These are phyloP conservation scores for Mitragyna speciosa DNA, from an alignment of 257 asterid species.

Conservation along the genomic window DNA sequence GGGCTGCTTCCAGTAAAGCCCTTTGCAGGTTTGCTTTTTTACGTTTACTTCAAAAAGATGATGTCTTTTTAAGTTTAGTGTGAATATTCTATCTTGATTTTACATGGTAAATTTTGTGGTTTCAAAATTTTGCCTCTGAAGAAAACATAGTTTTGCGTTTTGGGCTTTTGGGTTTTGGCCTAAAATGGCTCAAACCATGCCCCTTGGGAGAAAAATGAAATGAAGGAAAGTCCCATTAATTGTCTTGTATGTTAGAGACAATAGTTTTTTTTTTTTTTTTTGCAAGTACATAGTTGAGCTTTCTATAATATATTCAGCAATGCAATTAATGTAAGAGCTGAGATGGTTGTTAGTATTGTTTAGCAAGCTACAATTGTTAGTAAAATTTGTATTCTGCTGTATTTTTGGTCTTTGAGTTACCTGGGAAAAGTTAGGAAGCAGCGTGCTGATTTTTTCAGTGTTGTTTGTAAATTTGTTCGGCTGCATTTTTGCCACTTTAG, in stretches of 20 bases:
- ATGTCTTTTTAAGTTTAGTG: background rate
- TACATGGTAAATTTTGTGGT: no score
- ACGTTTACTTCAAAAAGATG: background rate
- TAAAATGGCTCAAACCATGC: no score
- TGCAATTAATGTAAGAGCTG: background rate
- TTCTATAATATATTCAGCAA: background rate
- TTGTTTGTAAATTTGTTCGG: background rate
- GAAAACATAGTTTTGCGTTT: no score
- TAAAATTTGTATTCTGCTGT: background rate
- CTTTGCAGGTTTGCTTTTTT: conserved; percentile 50
- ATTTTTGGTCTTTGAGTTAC: background rate
- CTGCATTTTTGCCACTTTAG: background rate
- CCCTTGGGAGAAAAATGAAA: no score
- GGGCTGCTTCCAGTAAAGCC: conserved; percentile 40
- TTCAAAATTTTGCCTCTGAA: no score
- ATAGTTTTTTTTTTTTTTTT: background rate
- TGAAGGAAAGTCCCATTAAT: background rate
- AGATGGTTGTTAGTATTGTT: background rate
- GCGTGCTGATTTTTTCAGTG: background rate
- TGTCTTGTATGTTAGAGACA: background rate
- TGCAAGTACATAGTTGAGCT: background rate
- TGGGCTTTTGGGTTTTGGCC: background rate
- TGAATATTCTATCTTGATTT: conserved; percentile 11
- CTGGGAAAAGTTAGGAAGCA: background rate
- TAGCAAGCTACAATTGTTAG: background rate